Percentiles rank a stretch among this genome's conserved stretches.
Conservation (phyloP, 495 filamentous ascomycete species). For the Pseudoneurospora amorphoporcata region DNA sequence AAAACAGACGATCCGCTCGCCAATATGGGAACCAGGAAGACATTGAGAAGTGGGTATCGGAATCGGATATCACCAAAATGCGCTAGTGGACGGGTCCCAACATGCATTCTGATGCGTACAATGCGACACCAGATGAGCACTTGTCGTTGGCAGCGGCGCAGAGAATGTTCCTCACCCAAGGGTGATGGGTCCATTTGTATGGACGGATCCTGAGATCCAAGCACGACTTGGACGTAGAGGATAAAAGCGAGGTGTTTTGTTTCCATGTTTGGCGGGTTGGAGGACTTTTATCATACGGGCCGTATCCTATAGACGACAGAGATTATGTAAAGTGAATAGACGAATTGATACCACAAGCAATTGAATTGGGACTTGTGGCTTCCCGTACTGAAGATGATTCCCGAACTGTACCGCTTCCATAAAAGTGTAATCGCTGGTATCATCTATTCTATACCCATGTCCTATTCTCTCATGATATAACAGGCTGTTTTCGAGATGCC, state of each 20-base stretch:
- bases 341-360: background rate
- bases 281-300: background rate
- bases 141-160: background rate
- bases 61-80: background rate
- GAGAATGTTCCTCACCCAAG: too few relatives aligned
- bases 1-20: background rate
- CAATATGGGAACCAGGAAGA: background rate
- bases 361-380: background rate
- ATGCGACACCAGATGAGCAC: background rate
- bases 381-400: background rate
- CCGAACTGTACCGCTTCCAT: background rate
- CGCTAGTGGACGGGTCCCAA: background rate
- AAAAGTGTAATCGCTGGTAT: background rate
- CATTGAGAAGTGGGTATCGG: background rate
- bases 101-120: background rate
- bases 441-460: background rate
- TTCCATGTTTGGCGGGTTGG: background rate
- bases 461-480: background rate
- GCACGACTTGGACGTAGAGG: background rate
- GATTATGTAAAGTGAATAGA: background rate
- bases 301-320: background rate
- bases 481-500: background rate
- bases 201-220: background rate
- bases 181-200: background rate
- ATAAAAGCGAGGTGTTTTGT: background rate